Base-by-base conservation (phyloP, 139 green algal species). In the Coccomyxa sp. region DNA sequence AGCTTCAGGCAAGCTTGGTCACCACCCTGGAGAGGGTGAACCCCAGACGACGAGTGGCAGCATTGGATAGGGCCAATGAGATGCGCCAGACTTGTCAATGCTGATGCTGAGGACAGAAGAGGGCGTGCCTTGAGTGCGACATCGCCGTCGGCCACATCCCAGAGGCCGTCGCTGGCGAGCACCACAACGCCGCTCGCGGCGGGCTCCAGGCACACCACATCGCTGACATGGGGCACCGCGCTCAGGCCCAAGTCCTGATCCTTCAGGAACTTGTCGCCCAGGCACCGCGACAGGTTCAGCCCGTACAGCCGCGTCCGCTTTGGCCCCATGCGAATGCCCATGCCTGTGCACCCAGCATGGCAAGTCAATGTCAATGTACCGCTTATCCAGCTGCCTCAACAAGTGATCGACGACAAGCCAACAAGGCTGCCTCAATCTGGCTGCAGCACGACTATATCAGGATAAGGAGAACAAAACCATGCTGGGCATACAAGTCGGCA, bases 181-280 rank as follows among this genome's bases (percentile, higher is more conserved):
- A 94, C 23, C 16, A 93, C 59, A 32, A 94, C 79, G 25, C 66
- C 81, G 28, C 76, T 66, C 23, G 85, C 21, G 16, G 75, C n/a
- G 13, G 76, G 60, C 23, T 21, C 23, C 17, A 96, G 16, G 23
- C 84, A 58, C 0, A 92, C 27, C 23, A 91, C 85, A 13, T 13
- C 21, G 77, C 81, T 89, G 10, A 95, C 86, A 45, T 87, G 79
- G 7, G 93, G 91, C 67, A 91, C 81, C 10, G 90, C 89, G 27
- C 88, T 92, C 51, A 96, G 85, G 23, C 92, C 92, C 66, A 96
- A 84, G 76, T 94, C 88, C 76, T 95, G 89, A 67, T 89, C 58
- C 79, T 95, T 95, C 51, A 95, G 67, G 77, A 93, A 95, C 30
- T 91, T 90, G 88, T 96, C 93, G 25, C 93, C 93, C 51, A 96